Conservation (phyloP, 768 basidiomycete species). For the Calocybe cyanea region DNA sequence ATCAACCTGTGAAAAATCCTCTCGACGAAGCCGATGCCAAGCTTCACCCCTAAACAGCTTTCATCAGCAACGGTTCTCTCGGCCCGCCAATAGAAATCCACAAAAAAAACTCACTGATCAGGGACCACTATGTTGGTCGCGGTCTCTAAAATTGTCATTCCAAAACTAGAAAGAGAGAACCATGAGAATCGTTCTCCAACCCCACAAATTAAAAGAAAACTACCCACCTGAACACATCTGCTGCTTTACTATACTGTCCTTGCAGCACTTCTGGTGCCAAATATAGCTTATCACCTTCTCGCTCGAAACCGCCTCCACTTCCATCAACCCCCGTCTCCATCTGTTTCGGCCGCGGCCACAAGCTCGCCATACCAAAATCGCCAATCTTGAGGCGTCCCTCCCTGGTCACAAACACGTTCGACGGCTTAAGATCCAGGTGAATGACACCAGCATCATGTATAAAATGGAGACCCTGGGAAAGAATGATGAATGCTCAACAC, state of each 20-base stretch:
- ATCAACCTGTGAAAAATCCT: slow-evolving; percentile 88
- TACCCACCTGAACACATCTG: slow-evolving; percentile 93
- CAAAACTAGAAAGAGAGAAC: slow-evolving; percentile 58
- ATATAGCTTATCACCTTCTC: slow-evolving; percentile 97
- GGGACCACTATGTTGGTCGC: slow-evolving; percentile 96
- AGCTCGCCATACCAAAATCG: slow-evolving; percentile 97
- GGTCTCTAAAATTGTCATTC: slow-evolving; percentile 93
- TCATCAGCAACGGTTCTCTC: slow-evolving; percentile 13
- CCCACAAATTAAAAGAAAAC: slow-evolving; percentile 22
- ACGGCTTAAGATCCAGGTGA: slow-evolving; percentile 96
- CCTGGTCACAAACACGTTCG: slow-evolving; percentile 88
- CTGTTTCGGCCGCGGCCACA: slow-evolving; percentile 69
- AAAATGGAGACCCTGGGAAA: slow-evolving; percentile 72
- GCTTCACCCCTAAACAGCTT: slow-evolving; percentile 68
- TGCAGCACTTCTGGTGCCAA: slow-evolving; percentile 94
- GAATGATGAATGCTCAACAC: slow-evolving; percentile 23
- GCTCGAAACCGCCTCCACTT: slow-evolving; percentile 65
- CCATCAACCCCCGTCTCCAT: slow-evolving; percentile 22
- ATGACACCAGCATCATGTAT: slow-evolving; percentile 87
- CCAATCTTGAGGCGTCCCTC: slow-evolving; percentile 93
- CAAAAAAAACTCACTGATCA: slow-evolving; percentile 73
- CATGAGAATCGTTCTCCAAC: slow-evolving; percentile 36
- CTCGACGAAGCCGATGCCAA: slow-evolving; percentile 90
- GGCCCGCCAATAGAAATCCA: slow-evolving; percentile 12
- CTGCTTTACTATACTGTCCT: slow-evolving; percentile 87